Evolutionary conservation across 2,329 filamentous ascomycete genomes (phyloP), one percentile per base, ranked within the genome.

Genomic region (Pseudogymnoascus sp.): DNA sequence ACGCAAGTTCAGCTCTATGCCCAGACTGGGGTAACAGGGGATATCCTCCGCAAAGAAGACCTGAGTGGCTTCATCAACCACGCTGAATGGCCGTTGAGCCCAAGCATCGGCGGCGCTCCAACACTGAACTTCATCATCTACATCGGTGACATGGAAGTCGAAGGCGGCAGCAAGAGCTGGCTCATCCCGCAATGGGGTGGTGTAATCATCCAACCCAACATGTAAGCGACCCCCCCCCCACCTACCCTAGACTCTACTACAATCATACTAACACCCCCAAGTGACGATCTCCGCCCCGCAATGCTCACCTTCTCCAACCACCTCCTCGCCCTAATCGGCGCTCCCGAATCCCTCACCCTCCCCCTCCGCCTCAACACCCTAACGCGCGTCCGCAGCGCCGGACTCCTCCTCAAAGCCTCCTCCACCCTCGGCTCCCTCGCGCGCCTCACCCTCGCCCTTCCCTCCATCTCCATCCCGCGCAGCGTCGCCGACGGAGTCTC

Each of bases 51-150:
- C 70, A 93, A 91, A 73, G 89, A 96, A 69, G 92, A 96, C 70
- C 81, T 99, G 1, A 91, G 91, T 38, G 93, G 90, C 1, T 99
- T 99, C 72, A 92, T 99, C 75, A 99, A 99, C 71, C 93, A 93
- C 2, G 95, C 95, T 1, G 95, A 99, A 77, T 99, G 95, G 95
- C 95, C 95, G 0, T 77, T 99, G 2, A 96, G 90, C 66, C 93
- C 93, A 0, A 96, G 91, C 63, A 97, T 99, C 68, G 95, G 93
- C 43, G 87, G 86, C 16, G 93, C 93, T 0, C 95, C 95, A 0
- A 99, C 95, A 0, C 87, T 99, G 72, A 97, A 99, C 76, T 97
- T 99, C 73, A 87, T 97, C 63, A 82, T 97, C 28, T 99, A 95
- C 71, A 91, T 93, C 5, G 86, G 90, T 64, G 84, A 89, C 64